These are phyloP conservation scores for Phialophora macrospora DNA, from an alignment of 2,329 filamentous ascomycete species.

Conservation along the genomic window DNA sequence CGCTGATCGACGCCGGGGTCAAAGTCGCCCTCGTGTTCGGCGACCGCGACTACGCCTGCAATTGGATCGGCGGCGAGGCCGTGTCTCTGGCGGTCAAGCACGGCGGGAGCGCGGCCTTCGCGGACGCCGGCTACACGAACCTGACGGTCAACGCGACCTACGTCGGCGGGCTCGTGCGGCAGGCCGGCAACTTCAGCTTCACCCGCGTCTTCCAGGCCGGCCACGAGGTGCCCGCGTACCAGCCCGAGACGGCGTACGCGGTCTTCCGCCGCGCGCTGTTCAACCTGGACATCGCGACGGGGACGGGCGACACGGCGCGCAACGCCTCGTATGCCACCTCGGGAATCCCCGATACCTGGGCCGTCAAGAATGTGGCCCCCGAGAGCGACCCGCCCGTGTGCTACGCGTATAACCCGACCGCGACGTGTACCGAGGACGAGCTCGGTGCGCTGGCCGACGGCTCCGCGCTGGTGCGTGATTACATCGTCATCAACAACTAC, in stretches of 20 bases:
- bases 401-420: constrained; percentile 49
- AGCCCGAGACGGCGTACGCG: constrained; percentile 46
- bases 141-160: constrained; percentile 44
- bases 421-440: constrained; percentile 54
- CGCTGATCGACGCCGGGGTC: constrained; percentile 56
- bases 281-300: constrained; percentile 45
- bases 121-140: constrained; percentile 50
- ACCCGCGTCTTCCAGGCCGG: constrained; percentile 46
- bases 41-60: constrained; percentile 43
- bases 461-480: constrained; percentile 54
- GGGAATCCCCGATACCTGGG: constrained; percentile 20
- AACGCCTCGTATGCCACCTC: constrained; percentile 18
- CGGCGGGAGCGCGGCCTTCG: constrained; percentile 47
- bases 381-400: constrained; percentile 50
- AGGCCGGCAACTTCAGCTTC: constrained; percentile 50
- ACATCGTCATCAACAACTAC: constrained; percentile 48
- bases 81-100: constrained; percentile 48
- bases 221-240: constrained; percentile 43
- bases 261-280: constrained; percentile 47
- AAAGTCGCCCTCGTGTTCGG: constrained; percentile 56
- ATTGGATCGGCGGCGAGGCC: constrained; percentile 6
- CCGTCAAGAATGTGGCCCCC: constrained; percentile 45
- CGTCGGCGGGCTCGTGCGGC: constrained; percentile 50
- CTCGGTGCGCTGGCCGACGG: constrained; percentile 50
- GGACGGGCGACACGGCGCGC: constrained; percentile 29